Percentiles rank a stretch among this genome's conserved stretches.
These are phyloP conservation scores for Micromonas pusilla DNA, from an alignment of 139 green algal species.

Conservation along the genomic window DNA sequence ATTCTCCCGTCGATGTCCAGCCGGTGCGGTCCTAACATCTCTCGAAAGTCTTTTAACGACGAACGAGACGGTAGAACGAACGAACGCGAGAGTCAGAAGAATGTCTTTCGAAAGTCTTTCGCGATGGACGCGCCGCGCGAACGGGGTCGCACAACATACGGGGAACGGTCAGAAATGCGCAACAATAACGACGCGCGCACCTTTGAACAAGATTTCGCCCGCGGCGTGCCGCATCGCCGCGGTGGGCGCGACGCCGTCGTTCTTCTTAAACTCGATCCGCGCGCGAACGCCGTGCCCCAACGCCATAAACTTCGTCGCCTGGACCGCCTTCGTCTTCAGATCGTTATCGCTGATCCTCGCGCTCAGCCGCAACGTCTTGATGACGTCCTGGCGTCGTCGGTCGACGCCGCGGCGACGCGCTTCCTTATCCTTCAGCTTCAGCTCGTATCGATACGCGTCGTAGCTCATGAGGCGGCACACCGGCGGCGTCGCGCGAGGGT, in stretches of 20 bases:
- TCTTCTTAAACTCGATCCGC: constrained; percentile 14
- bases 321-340: not conserved
- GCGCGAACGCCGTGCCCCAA: not conserved
- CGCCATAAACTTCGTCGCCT: not conserved
- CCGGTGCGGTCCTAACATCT: not conserved
- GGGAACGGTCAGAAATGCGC: too few relatives aligned
- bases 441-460: constrained; percentile 59
- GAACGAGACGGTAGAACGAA: too few relatives aligned
- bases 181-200: too few relatives aligned
- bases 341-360: constrained; percentile 9
- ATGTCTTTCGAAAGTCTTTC: too few relatives aligned
- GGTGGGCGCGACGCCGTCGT: not conserved
- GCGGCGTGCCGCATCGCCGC: not conserved
- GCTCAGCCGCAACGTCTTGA: constrained; percentile 1
- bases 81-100: too few relatives aligned
- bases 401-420: constrained; percentile 42
- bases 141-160: too few relatives aligned
- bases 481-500: constrained; percentile 44
- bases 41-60: not conserved
- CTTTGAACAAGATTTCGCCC: not conserved
- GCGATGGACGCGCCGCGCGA: too few relatives aligned
- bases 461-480: constrained; percentile 58
- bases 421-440: constrained; percentile 53
- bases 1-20: not conserved
- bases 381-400: not conserved